Base-by-base conservation (phyloP, 2,329 filamentous ascomycete genomes). In the Colletotrichum eleusines region DNA sequence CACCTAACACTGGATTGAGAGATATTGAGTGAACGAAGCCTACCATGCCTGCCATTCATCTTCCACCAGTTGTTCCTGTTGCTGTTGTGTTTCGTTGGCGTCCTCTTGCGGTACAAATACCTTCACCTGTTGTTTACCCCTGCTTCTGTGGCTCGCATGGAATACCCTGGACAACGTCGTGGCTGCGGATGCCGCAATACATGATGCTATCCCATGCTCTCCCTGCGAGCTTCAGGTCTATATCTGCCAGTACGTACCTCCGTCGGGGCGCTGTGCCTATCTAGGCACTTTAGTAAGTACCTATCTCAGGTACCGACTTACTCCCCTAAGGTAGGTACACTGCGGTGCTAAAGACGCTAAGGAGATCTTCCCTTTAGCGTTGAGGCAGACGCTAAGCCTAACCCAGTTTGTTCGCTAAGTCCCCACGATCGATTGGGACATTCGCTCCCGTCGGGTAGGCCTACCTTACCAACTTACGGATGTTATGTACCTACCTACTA, bases 401-500 rank as follows among this genome's bases (percentile, higher is more conserved):
- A 68, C 51, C 50, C 28, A 33, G 68, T 59, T 64, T 68, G 64
- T 31, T 71, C 35, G 44, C 51, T 71, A 23, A 28, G 64, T 58
- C 64, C 28, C 58, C 58, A 71, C 51, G 68, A 71, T 71, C 44
- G 64, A 71, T 68, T 68, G 53, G 64, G 38, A 53, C 58, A 71
- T 28, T 59, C 23, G 26, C 38, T 28, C 51, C 42, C 26, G 55
- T 64, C 23, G 28, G 61, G 59, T 54, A 66, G 53, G 33, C 33
- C 33, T 35, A 11, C 33, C 5, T 33, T 33, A 33, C n/a, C n/a
- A n/a, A n/a, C n/a, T n/a, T n/a, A n/a, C n/a, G n/a, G n/a, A 7
- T 33, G 31, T 40, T 40, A 40, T 2, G 14, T 42, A 20, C 5
- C 16, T 42, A 20, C 16, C 16, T 20, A 20, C 4, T 4, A 5